Conservation (phyloP, 768 basidiomycete genomes). For the Tulasnella sp. region DNA sequence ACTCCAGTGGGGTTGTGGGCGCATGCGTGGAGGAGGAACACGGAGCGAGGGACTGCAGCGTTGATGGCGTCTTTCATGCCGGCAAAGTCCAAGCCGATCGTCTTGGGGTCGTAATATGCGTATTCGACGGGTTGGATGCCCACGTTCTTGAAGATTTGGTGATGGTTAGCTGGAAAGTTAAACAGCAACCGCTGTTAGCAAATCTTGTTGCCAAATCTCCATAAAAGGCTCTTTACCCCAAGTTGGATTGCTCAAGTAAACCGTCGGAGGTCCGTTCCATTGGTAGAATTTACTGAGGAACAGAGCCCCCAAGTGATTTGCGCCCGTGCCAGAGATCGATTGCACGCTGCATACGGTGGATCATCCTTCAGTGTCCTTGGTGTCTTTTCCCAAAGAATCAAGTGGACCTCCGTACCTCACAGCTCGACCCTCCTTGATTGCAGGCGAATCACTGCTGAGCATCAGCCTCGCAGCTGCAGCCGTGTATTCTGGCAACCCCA, state of each 20-base stretch:
- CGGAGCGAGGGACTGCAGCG: constrained; percentile 67
- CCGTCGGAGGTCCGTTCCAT: constrained; percentile 59
- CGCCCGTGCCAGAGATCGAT: constrained; percentile 94
- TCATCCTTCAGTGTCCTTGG: background rate
- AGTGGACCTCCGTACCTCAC: constrained; percentile 42
- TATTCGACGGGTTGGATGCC: constrained; percentile 84
- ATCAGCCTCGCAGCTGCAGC: constrained; percentile 77
- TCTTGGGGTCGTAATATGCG: constrained; percentile 90
- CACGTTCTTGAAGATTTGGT: constrained; percentile 85
- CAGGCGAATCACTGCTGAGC: constrained; percentile 66
- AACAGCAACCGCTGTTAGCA: background rate
- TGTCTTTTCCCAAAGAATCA: background rate
- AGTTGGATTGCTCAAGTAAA: constrained; percentile 89
- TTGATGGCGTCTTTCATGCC: constrained; percentile 59
- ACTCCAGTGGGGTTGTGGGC: constrained; percentile 98
- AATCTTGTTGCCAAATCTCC: background rate
- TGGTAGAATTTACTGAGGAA: constrained; percentile 83
- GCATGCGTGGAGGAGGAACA: constrained; percentile 89
- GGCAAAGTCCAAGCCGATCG: constrained; percentile 77
- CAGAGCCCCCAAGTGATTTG: constrained; percentile 86
- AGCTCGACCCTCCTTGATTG: constrained; percentile 65
- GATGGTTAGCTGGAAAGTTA: constrained; percentile 65
- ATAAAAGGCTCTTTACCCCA: constrained; percentile 63
- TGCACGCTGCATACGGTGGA: constrained; percentile 55
- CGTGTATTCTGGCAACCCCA: constrained; percentile 76